Percentiles rank a stretch among this genome's conserved stretches.
These are phyloP conservation scores for Russula sp. DNA, from an alignment of 768 basidiomycete genomes.

Conservation along the genomic window DNA sequence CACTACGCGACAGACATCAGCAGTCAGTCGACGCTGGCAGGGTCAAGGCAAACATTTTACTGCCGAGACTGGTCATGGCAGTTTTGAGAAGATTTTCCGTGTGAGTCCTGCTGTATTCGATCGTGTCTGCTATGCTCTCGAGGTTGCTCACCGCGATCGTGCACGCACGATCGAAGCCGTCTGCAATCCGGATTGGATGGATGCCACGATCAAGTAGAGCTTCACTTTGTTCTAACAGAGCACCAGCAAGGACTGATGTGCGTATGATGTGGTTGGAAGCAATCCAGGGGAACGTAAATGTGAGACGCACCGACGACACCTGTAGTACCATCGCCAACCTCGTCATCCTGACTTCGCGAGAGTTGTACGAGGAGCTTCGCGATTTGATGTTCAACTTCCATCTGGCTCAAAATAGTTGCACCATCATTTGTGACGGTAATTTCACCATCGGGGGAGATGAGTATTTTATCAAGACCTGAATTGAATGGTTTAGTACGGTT, in stretches of 20 bases:
- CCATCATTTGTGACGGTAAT: constrained; percentile 99
- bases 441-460: constrained; percentile 95
- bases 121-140: constrained; percentile 84
- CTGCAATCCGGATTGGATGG: constrained; percentile 98
- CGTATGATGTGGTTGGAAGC: not conserved
- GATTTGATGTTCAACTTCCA: constrained; percentile 99
- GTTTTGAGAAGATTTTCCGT: constrained; percentile 89
- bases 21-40: constrained; percentile 1
- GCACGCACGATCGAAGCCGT: constrained; percentile 97
- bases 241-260: constrained; percentile 85
- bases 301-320: constrained; percentile 88
- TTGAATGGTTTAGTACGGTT: constrained; percentile 1
- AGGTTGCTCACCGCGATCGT: constrained; percentile 85
- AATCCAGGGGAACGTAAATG: constrained; percentile 2
- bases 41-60: constrained; percentile 80
- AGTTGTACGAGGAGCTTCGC: constrained; percentile 96
- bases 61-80: constrained; percentile 93
- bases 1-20: constrained; percentile 48
- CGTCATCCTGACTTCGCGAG: constrained; percentile 98
- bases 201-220: constrained; percentile 97
- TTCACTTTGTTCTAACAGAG: constrained; percentile 91
- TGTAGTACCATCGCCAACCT: constrained; percentile 98
- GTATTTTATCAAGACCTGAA: constrained; percentile 89
- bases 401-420: constrained; percentile 95
- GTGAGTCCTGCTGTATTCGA: constrained; percentile 78